These are phyloP conservation scores for Salix udensis DNA, from an alignment of 345 rosid species.

Conservation along the genomic window DNA sequence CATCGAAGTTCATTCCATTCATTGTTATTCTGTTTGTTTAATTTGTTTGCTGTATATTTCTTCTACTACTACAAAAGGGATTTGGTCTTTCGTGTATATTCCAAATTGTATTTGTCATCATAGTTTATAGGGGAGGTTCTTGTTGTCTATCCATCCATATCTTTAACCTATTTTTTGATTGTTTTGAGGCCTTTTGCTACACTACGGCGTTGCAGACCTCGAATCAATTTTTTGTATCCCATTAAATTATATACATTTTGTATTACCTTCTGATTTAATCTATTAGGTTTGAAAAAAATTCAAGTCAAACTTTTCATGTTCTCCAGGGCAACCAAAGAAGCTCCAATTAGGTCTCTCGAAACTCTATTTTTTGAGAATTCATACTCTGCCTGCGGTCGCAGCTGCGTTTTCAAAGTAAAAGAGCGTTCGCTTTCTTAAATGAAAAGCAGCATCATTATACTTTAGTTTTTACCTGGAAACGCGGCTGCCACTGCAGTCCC, in stretches of 20 bases:
- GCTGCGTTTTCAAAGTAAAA: too few species aligned
- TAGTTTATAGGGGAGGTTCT: not conserved
- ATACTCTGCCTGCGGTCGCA: too few species aligned
- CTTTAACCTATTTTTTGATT: constrained; percentile 1
- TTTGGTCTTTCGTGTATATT: not conserved
- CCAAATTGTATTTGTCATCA: not conserved
- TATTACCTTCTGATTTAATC: not conserved
- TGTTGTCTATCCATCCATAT: not conserved
- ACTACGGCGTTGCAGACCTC: not conserved
- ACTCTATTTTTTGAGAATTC: too few species aligned
- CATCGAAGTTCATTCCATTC: not conserved
- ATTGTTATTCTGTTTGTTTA: not conserved
- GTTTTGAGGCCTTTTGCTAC: not conserved
- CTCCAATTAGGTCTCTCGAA: too few species aligned
- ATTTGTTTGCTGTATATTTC: not conserved
- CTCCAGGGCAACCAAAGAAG: not conserved
- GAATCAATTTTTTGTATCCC: constrained; percentile 20
- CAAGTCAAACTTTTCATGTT: not conserved
- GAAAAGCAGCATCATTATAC: too few species aligned
- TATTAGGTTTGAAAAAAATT: not conserved
- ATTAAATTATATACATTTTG: not conserved
- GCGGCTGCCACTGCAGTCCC: too few species aligned
- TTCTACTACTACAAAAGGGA: not conserved
- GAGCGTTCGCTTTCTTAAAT: too few species aligned
- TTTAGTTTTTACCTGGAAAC: too few species aligned